These are phyloP conservation scores for Hevea brasiliensis DNA, from an alignment of 345 rosid genomes.

Conservation along the genomic window DNA sequence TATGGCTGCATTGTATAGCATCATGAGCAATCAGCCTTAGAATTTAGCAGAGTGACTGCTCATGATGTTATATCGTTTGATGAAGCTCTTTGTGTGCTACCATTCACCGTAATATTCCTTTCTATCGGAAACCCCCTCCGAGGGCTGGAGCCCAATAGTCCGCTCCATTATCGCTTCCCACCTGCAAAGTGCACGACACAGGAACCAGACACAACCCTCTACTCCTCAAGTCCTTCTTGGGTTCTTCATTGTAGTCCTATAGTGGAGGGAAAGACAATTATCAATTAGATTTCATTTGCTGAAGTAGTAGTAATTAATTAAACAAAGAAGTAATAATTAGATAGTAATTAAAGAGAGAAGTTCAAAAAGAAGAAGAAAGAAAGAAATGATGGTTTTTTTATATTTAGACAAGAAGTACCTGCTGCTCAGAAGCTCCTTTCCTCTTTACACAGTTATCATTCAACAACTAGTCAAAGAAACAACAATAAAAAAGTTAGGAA, in stretches of 20 bases:
- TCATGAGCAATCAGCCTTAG: slow-evolving; percentile 99
- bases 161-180: slow-evolving; percentile 34
- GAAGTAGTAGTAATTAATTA: not conserved
- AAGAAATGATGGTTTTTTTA: not conserved
- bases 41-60: slow-evolving; percentile 89
- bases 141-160: slow-evolving; percentile 33
- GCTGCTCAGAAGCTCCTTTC: slow-evolving; percentile 46
- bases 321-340: not conserved
- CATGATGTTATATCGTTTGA: slow-evolving; percentile 81
- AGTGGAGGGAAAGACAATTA: not conserved
- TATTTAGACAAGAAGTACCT: slow-evolving; percentile 26
- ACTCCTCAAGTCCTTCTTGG: slow-evolving; percentile 25
- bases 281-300: not conserved
- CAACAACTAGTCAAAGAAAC: slow-evolving; percentile 48
- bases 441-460: slow-evolving; percentile 64
- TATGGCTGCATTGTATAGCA: slow-evolving; percentile 64
- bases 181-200: slow-evolving; percentile 25
- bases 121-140: slow-evolving; percentile 24
- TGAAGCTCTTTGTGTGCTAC: not conserved
- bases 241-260: slow-evolving; percentile 15
- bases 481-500: slow-evolving; percentile 12
- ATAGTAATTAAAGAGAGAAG: not conserved
- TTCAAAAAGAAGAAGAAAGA: not conserved
- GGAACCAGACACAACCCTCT: slow-evolving; percentile 37
- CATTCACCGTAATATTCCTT: not conserved